Evolutionary conservation across 164 flowering plant genomes (phyloP), one percentile per base, ranked within the genome.

Genomic region (Liquidambar formosana): DNA sequence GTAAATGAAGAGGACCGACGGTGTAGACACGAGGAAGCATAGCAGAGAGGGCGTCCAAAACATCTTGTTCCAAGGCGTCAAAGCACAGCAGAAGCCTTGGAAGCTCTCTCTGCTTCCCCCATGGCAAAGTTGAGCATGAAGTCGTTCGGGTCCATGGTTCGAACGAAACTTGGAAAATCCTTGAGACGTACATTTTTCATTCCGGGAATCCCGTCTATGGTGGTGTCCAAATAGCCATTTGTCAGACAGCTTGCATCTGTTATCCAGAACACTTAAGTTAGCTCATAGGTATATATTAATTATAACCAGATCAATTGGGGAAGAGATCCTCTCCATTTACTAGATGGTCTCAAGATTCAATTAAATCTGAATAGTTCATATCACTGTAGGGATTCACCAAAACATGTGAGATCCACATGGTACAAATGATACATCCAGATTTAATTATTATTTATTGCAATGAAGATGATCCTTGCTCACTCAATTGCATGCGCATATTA

Each of bases 121-220:
- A 22, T 27, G 43, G 28, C 33, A 56, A 26, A 73, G 10, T 75
- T 25, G 22, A 82, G 9, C 65, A 75, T 46, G 47, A 54, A 16
- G 16, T 75, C 69, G 16, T 77, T 44, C 0, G 60, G 70, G 33
- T 82, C 74, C 0, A 65, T 65, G 4, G 79, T 71, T 66, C 74
- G 64, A 2, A 78, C 1, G 25, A 65, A 63, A 43, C 53, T 65
- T 4, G 80, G 77, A 18, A 81, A 25, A 56, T 81, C 84, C 63
- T 54, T 73, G 8, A 81, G 68, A 13, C 83, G 79, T 4, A 80
- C 70, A 22, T 71, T 25, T 22, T 18, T 45, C 73, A 78, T 63
- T 23, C 80, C 85, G 0, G 82, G 79, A 19, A 79, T 79, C 80
- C 78, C 75, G n/a, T 79, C 82, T 43, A 79, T 57, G 16, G 15